phyloP scores from a whole-genome alignment of 2,329 filamentous ascomycete genomes.

The Hypocreales sp. region DNA sequence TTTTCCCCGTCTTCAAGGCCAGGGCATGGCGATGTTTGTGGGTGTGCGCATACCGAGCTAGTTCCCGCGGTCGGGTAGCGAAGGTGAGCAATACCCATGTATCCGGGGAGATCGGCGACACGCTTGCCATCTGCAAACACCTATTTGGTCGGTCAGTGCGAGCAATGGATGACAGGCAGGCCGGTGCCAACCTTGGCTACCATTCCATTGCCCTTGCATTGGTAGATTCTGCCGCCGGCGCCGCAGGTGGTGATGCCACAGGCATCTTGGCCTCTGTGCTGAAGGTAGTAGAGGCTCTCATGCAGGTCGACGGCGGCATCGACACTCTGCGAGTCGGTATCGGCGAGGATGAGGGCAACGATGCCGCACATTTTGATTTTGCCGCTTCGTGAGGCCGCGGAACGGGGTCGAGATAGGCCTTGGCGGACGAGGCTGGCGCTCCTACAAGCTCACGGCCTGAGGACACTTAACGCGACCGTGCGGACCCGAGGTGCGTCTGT shows the following conservation, averaged over 20 bases:
- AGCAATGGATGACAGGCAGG: conserved; percentile 11
- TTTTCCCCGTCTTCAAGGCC: too few relatives aligned
- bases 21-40: too few relatives aligned
- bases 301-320: conserved; percentile 50
- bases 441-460: too few relatives aligned
- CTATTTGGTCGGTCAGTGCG: conserved; percentile 4
- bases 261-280: conserved; percentile 66
- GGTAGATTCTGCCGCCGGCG: conserved; percentile 62
- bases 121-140: conserved; percentile 72
- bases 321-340: conserved; percentile 1
- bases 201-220: conserved; percentile 84
- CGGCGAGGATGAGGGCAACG: conserved; percentile 1
- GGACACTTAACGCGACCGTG: too few relatives aligned
- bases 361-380: conserved; percentile 2
- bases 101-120: conserved; percentile 46
- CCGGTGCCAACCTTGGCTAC: conserved; percentile 15
- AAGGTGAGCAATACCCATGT: conserved; percentile 70
- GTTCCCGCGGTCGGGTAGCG: conserved; percentile 84
- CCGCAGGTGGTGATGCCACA: conserved; percentile 66
- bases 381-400: too few relatives aligned
- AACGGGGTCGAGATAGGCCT: too few relatives aligned
- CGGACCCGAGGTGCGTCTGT: too few relatives aligned
- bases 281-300: conserved; percentile 56
- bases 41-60: conserved; percentile 39
- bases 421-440: too few relatives aligned